Evolutionary conservation across 179 eudicot genomes (phyloP).

Genomic region (Amaranthus tricolor): DNA sequence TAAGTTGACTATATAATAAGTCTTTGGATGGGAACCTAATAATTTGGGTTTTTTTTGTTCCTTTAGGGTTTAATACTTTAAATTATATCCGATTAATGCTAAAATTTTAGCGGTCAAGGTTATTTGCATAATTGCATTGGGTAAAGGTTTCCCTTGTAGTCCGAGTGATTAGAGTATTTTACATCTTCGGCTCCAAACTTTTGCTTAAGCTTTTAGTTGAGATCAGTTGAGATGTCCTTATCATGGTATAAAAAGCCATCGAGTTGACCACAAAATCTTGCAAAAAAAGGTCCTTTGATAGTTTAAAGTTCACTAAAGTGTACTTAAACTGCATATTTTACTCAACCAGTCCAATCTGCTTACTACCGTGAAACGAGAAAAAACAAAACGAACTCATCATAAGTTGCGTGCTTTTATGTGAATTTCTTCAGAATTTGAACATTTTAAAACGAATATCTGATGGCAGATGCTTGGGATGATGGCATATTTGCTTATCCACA

Average conservation of each 20-base stretch:
- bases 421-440: not conserved
- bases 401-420: not conserved
- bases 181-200: too few species aligned
- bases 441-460: not conserved
- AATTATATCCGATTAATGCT: not conserved
- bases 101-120: not conserved
- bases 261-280: too few species aligned
- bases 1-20: not conserved
- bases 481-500: slow-evolving; percentile 67
- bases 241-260: too few species aligned
- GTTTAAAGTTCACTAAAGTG: not conserved
- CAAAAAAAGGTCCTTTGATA: too few species aligned
- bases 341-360: not conserved
- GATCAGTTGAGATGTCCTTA: too few species aligned
- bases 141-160: too few species aligned
- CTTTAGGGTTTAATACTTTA: not conserved
- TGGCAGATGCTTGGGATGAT: slow-evolving; percentile 73
- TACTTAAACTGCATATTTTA: not conserved
- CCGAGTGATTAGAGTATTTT: too few species aligned
- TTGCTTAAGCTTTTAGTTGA: too few species aligned
- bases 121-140: not conserved
- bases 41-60: not conserved
- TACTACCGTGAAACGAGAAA: not conserved
- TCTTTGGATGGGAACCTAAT: not conserved
- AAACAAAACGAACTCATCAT: not conserved